Evolutionary conservation across 108 stramenopile species (phyloP).

Genomic region (Pseudonitzschia multiseries): DNA sequence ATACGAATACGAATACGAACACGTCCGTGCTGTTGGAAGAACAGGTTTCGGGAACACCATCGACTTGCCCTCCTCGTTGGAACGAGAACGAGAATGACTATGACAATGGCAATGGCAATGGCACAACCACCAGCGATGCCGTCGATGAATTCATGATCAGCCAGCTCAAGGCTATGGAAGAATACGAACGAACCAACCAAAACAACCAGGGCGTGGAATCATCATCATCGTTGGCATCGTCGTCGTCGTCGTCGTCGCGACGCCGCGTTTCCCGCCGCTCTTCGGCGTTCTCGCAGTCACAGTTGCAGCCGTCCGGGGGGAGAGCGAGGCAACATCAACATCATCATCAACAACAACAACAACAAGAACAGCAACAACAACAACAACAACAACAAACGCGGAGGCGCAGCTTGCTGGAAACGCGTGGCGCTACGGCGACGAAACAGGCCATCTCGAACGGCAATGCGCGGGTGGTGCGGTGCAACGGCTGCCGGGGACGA

Average conservation of each 20-base stretch:
- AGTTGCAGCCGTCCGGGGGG: too few relatives aligned
- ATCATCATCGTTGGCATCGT: neutral
- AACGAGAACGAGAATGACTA: neutral
- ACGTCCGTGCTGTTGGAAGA: neutral
- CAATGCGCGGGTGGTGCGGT: constrained; percentile 29
- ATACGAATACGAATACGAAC: too few relatives aligned
- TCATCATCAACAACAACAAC: too few relatives aligned
- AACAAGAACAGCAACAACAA: neutral
- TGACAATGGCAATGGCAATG: neutral
- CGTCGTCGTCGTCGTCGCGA: neutral
- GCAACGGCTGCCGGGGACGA: constrained; percentile 32
- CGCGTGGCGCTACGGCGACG: constrained; percentile 37
- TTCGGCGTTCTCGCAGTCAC: too few relatives aligned
- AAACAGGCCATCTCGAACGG: constrained; percentile 30
- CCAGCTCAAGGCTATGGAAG: constrained; percentile 35
- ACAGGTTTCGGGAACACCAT: neutral
- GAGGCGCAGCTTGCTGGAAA: constrained; percentile 21
- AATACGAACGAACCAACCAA: constrained; percentile 14
- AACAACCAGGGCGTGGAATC: neutral
- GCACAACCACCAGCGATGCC: neutral
- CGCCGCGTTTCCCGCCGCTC: neutral
- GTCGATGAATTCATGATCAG: constrained; percentile 16
- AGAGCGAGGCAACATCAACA: neutral
- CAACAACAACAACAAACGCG: neutral
- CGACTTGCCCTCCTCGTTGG: neutral